Percentiles rank a stretch among this genome's conserved stretches.
Evolutionary conservation across 768 basidiomycete species (phyloP).

Genomic region (Auricularia cornea): DNA sequence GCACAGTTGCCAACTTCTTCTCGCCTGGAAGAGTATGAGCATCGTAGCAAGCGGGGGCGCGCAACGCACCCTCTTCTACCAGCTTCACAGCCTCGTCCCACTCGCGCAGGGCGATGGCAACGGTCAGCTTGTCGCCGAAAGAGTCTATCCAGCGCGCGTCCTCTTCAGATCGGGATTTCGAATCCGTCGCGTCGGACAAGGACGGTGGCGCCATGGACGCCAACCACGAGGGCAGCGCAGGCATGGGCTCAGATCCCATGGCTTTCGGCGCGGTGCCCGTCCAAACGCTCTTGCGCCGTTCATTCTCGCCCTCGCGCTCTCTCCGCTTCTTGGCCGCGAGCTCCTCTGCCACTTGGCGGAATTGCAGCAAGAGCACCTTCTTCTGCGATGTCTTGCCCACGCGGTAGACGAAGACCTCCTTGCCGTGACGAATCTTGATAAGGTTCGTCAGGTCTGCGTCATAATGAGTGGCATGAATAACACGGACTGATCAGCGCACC

Average conservation of each 20-base stretch:
- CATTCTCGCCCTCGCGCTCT: slow-evolving; percentile 90
- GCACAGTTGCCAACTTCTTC: slow-evolving; percentile 47
- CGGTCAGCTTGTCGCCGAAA: slow-evolving; percentile 85
- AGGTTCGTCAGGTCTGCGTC: slow-evolving; percentile 75
- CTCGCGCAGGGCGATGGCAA: slow-evolving; percentile 79
- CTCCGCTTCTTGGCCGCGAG: slow-evolving; percentile 80
- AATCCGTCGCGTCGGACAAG: slow-evolving; percentile 24
- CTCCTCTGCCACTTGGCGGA: slow-evolving; percentile 91
- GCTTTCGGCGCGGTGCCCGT: neutral
- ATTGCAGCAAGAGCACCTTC: slow-evolving; percentile 72
- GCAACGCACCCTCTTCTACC: slow-evolving; percentile 85
- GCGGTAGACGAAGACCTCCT: slow-evolving; percentile 91
- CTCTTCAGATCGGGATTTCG: slow-evolving; percentile 64
- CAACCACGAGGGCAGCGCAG: slow-evolving; percentile 49
- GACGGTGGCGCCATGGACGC: slow-evolving; percentile 13
- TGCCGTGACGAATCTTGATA: slow-evolving; percentile 87
- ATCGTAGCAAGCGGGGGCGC: no score
- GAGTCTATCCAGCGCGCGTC: slow-evolving; percentile 86
- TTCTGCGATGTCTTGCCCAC: slow-evolving; percentile 79
- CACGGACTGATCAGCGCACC: slow-evolving; percentile 40
- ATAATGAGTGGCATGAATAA: slow-evolving; percentile 2
- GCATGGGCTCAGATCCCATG: neutral
- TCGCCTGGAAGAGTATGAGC: slow-evolving; percentile 37
- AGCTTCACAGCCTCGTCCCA: slow-evolving; percentile 84
- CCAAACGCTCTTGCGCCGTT: slow-evolving; percentile 60